A percentile compares a stretch with the other conserved stretches of the same genome.
Evolutionary conservation across 805 yeast species (phyloP).

Genomic region (Yueomyces sp.): DNA sequence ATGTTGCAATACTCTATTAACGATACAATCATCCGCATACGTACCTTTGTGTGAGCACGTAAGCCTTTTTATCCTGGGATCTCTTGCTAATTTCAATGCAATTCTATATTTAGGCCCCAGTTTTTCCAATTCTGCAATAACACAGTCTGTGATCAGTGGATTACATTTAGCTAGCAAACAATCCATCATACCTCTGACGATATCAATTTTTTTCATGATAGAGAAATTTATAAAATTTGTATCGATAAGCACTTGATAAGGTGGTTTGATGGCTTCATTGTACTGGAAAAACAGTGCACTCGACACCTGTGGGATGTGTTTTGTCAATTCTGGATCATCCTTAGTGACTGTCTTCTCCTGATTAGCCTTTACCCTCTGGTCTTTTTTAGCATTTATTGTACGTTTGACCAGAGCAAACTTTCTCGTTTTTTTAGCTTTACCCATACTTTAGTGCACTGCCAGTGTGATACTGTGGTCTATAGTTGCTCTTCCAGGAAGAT

Average conservation of each 20-base stretch:
- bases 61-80: constrained; percentile 77
- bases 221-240: constrained; percentile 95
- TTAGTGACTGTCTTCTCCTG: constrained; percentile 28
- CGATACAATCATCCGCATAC: constrained; percentile 96
- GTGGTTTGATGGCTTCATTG: constrained; percentile 92
- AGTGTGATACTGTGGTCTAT: neutral
- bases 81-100: constrained; percentile 84
- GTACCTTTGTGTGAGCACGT: constrained; percentile 92
- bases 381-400: constrained; percentile 54
- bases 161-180: constrained; percentile 87
- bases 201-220: constrained; percentile 87
- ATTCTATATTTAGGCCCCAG: constrained; percentile 90
- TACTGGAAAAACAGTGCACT: constrained; percentile 91
- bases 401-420: constrained; percentile 91
- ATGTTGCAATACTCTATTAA: constrained; percentile 85
- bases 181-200: constrained; percentile 97
- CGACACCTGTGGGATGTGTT: constrained; percentile 82
- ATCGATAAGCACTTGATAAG: constrained; percentile 90
- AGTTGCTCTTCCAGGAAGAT: too few relatives aligned
- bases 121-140: constrained; percentile 94
- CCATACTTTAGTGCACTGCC: constrained; percentile 39
- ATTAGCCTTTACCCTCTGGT: constrained; percentile 38
- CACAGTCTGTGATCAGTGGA: constrained; percentile 94
- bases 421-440: constrained; percentile 93
- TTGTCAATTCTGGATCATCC: constrained; percentile 66